Evolutionary conservation across 371 early-diverging fungal species (phyloP).

Genomic region (Vairimorpha necatrix): DNA sequence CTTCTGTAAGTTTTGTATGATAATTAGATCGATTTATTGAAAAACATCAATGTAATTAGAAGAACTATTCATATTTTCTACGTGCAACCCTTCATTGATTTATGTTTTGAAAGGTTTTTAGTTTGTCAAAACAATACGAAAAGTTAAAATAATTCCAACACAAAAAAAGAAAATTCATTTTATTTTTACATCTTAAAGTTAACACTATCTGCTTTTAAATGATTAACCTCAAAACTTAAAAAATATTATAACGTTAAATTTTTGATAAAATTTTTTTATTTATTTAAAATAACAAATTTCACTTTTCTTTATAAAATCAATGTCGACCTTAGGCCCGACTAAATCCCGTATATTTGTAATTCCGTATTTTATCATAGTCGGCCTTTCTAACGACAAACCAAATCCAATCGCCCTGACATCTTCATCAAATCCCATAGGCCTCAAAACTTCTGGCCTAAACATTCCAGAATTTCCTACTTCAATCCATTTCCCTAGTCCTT

Average conservation of each 20-base stretch:
- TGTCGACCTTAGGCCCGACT: slow-evolving; percentile 92
- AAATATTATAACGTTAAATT: too few relatives aligned
- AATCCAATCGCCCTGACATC: slow-evolving; percentile 95
- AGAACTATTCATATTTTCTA: too few relatives aligned
- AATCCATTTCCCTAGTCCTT: slow-evolving; percentile 84
- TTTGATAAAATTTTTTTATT: slow-evolving; percentile 1
- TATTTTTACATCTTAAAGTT: too few relatives aligned
- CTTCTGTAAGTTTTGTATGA: not conserved
- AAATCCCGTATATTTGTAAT: slow-evolving; percentile 91
- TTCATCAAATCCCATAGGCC: slow-evolving; percentile 85
- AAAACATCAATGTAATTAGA: too few relatives aligned
- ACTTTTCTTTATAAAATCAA: slow-evolving; percentile 82
- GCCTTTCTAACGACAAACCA: slow-evolving; percentile 96
- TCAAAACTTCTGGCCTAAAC: slow-evolving; percentile 98
- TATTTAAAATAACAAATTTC: slow-evolving; percentile 67
- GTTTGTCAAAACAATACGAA: too few relatives aligned
- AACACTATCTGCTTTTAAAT: too few relatives aligned
- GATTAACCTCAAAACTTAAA: too few relatives aligned
- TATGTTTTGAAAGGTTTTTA: too few relatives aligned
- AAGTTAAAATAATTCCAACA: too few relatives aligned
- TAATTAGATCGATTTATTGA: too few relatives aligned
- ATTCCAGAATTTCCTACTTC: slow-evolving; percentile 99
- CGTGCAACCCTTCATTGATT: too few relatives aligned
- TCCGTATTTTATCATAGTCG: slow-evolving; percentile 97
- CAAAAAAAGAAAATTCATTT: too few relatives aligned